Evolutionary conservation across 2,329 filamentous ascomycete genomes (phyloP), one percentile per base, ranked within the genome.

Genomic region (Immersiporthe knoxdaviesiana): DNA sequence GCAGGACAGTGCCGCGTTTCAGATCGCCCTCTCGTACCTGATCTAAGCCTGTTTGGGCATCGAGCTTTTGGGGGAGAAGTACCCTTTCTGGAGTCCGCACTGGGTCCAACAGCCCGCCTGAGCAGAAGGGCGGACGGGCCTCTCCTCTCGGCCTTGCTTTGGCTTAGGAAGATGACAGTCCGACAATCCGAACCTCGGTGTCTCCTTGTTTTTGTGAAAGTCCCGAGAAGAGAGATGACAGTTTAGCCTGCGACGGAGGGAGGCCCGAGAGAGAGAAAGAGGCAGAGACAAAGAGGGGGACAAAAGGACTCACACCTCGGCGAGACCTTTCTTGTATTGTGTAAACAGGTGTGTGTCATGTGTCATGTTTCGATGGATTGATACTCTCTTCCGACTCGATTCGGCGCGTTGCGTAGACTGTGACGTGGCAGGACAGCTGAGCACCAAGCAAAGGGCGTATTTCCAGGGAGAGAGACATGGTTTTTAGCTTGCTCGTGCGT

Each of bases 41-140:
- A 68, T 66, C 73, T 74, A 74, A 67, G 63, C 73, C 72, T 59
- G 39, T 74, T 74, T 63, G 52, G 72, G 74, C 30, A 50, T 72
- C 66, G 65, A 27, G 56, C 58, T 21, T 32, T 24, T 16, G 14
- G 32, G 30, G n/a, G n/a, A n/a, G n/a, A n/a, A 18, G 44, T 47
- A n/a, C 21, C 30, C 56, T n/a, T 59, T n/a, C 54, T 59, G 54
- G 27, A 59, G 70, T 63, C 54, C 21, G 30, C 52, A 24, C 14
- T 35, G 32, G 56, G 32, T 27, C 52, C 56, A 32, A 37, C 30
- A 37, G 30, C 56, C 56, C 30, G 32, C 32, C 30, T 14, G 54
- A 58, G 27, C 11, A n/a, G 11, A 39, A n/a, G 44, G 44, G 6
- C 44, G 44, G n/a, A n/a, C 24, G 50, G 12, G 12, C 11, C n/a